Base-by-base conservation (phyloP, 495 filamentous ascomycete genomes). In the Poronia punctata region DNA sequence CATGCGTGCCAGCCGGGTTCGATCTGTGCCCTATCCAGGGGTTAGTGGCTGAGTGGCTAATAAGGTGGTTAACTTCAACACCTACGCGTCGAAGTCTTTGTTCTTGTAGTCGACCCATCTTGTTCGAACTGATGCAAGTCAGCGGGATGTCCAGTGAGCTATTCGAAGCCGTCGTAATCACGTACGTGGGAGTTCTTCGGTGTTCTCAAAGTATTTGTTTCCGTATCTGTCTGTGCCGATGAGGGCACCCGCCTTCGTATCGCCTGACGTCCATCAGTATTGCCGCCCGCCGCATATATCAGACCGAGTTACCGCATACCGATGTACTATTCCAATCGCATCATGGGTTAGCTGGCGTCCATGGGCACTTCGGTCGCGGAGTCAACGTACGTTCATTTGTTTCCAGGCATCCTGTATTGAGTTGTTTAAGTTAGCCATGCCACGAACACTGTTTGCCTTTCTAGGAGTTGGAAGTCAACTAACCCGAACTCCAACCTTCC, bases 1-100 rank as follows among this genome's bases (percentile, higher is more conserved):
- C 92, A 99, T 16, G 86, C 86, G 64, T 97, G 92, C 89, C 92
- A 98, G 68, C 89, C 86, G 14, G 93, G 93, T 65, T 98, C 93
- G 57, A 96, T 82, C 30, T 97, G 88, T 42, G 77, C 66, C 20
- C 80, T 86, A 24, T 12, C 18, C 29, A 20, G 26, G 35, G 0
- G 38, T 54, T 53, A 49, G 54, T 14, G 8, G 29, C 7, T 22
- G 5, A 18, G 14, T 23, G 11, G 9, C 32, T 32, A 46, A 20
- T 47, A n/a, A 16, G 46, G 12, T 17, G 15, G 21, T 12, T 11
- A 18, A n/a, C 7, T 26, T 20, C 20, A 3, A 19, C n/a, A 52
- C 76, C 45, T 74, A 89, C 74, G 92, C 69, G 51, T 95, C 86
- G 55, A 71, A 90, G 72, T 95, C 87, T 46, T 82, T 68, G 54